phyloP scores from a whole-genome alignment of 129 eudicot genomes.

The Centella asiatica region DNA sequence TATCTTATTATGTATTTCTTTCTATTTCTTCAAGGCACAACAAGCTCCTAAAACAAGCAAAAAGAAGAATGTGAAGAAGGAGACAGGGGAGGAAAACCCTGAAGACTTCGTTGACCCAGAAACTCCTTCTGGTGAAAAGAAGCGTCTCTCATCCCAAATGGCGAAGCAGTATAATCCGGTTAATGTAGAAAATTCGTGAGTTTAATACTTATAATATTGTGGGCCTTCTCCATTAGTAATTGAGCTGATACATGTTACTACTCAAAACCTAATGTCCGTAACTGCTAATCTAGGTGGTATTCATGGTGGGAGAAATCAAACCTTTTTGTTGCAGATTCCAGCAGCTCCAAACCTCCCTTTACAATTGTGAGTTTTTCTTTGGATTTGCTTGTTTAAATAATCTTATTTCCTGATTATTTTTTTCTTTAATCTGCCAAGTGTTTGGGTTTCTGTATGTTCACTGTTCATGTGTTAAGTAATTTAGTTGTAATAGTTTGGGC shows the following conservation, averaged over 20 bases:
- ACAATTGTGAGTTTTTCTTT: constrained; percentile 63
- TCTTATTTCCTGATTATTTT: not conserved
- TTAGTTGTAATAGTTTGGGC: not conserved
- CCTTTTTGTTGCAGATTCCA: constrained; percentile 70
- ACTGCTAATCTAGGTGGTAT: constrained; percentile 62
- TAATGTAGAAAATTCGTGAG: constrained; percentile 91
- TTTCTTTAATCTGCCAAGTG: not conserved
- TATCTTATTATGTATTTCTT: not conserved
- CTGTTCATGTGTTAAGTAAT: not conserved
- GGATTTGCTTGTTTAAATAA: not conserved
- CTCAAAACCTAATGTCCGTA: not conserved
- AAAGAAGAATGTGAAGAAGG: constrained; percentile 50
- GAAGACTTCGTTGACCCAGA: constrained; percentile 79
- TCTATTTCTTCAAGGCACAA: constrained; percentile 45
- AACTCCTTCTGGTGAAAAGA: constrained; percentile 82
- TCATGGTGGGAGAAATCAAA: constrained; percentile 91
- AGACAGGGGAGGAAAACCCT: constrained; percentile 60
- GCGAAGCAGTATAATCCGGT: constrained; percentile 69
- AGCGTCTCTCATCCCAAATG: constrained; percentile 67
- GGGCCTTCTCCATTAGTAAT: not conserved
- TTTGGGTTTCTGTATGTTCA: not conserved
- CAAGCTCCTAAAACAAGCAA: constrained; percentile 53
- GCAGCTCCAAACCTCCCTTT: constrained; percentile 74
- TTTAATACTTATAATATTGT: not conserved
- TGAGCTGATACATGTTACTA: not conserved